Conservation (phyloP, 2,329 filamentous ascomycete species). For the Trichoderma sp. region DNA sequence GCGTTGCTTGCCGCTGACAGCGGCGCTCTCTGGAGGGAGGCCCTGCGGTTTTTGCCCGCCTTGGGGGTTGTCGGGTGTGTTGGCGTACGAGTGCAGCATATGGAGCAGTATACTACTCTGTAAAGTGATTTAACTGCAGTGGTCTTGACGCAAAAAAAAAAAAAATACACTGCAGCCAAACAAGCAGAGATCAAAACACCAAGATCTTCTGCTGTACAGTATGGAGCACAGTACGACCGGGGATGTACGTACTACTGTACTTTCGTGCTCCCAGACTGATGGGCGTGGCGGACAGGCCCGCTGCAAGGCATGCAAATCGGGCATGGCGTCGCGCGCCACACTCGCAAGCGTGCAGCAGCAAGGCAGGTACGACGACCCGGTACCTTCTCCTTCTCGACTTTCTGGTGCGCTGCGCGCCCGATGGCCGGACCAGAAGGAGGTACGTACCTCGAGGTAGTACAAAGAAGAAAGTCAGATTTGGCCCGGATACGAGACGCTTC, state of each 20-base stretch:
- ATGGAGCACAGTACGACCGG: background rate
- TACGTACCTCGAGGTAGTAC: background rate
- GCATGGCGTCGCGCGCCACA: conserved; percentile 24
- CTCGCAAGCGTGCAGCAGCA: conserved; percentile 4
- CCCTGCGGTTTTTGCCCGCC: background rate
- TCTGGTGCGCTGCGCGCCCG: background rate
- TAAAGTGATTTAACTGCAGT: background rate
- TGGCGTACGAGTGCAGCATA: background rate
- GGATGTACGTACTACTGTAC: background rate
- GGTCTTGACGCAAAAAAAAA: no score
- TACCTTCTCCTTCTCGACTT: background rate
- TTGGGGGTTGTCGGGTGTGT: background rate
- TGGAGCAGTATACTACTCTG: no score
- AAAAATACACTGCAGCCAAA: no score
- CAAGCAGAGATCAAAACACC: no score
- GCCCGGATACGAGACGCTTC: background rate
- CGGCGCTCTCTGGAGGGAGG: background rate
- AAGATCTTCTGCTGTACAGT: no score
- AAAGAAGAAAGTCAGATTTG: background rate
- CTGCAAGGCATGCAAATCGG: conserved; percentile 30
- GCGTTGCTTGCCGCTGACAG: conserved; percentile 10
- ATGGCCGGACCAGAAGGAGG: background rate
- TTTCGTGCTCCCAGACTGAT: background rate
- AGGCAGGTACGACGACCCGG: conserved; percentile 15
- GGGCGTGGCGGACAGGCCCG: conserved; percentile 28